Conservation (phyloP, 495 filamentous ascomycete species). For the Aspergillus indologenus region DNA sequence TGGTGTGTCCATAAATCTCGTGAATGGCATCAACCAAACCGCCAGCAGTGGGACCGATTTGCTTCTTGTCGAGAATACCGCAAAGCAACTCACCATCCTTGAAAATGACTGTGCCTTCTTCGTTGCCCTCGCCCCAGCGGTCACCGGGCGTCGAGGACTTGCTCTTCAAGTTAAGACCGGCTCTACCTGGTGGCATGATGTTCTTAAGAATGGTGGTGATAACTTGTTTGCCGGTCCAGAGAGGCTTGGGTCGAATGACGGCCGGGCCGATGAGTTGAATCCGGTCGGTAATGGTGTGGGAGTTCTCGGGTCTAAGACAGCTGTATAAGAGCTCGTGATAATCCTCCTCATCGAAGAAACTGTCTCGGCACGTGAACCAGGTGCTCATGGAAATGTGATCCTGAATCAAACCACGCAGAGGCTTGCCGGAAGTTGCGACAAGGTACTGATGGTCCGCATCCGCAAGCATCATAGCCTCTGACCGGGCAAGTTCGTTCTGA, state of each 20-base stretch:
- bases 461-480: constrained; percentile 87
- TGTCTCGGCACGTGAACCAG: constrained; percentile 85
- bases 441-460: constrained; percentile 98
- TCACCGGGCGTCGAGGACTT: constrained; percentile 73
- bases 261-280: constrained; percentile 79
- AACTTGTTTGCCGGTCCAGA: constrained; percentile 99
- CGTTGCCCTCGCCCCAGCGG: constrained; percentile 68
- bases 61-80: constrained; percentile 94
- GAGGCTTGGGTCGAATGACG: constrained; percentile 70
- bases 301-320: constrained; percentile 83
- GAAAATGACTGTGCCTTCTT: constrained; percentile 78
- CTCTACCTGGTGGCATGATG: constrained; percentile 69
- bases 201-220: constrained; percentile 93
- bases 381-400: constrained; percentile 97
- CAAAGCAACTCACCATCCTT: constrained; percentile 81
- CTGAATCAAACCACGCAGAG: constrained; percentile 93
- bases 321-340: constrained; percentile 92
- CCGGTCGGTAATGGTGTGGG: constrained; percentile 66
- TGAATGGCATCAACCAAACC: constrained; percentile 91
- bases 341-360: constrained; percentile 83
- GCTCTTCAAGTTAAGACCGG: constrained; percentile 74
- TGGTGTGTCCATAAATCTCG: constrained; percentile 85
- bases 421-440: constrained; percentile 89
- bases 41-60: constrained; percentile 81
- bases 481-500: constrained; percentile 89